Base-by-base conservation (phyloP, 371 early-diverging fungal genomes). In the Polyrhizophydium stewartii region DNA sequence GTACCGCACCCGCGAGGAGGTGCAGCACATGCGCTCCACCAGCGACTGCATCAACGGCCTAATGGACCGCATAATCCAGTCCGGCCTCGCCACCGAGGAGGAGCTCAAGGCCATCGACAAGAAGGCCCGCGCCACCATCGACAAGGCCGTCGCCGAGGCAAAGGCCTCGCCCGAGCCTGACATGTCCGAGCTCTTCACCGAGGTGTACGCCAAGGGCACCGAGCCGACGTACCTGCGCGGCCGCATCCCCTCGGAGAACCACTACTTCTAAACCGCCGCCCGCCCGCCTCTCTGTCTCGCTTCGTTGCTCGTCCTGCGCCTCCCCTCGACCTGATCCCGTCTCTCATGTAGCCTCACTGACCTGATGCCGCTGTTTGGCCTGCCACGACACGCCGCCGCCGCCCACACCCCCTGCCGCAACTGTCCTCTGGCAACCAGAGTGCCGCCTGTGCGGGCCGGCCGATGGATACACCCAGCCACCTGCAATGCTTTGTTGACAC, bases 1-100 rank as follows among this genome's bases (percentile, higher is more conserved):
- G 60, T 97, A 96, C 88, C 91, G 96, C 67, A 92, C 96, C 66
- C 90, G 97, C 46, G 96, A 96, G 78, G 96, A 97, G 79, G 91
- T 97, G 64, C 93, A 95, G 80, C 87, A 93, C 74, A 96, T 96
- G 96, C 88, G 97, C 38, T 88, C 89, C 59, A 90, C 88, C 68
- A 87, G 86, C 64, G 97, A 96, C 74, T 91, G 94, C 51, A 94
- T 97, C 78, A 94, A 87, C 61, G 92, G 92, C 22, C 76, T 94
- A 73, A 91, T 91, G 85, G 82, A 87, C 57, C 77, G 89, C 28
- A 72, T 96, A 56, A 62, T 96, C 49, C 89, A 91, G 56, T 50
- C 72, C 59, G 83, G 76, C 60, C 69, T 88, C 57, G 79, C 85
- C 55, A 83, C 88, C 35, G 97, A 97, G 77, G 91, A 87, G 52